Conservation (phyloP, 75 land plant genomes). For the Pseudotsuga menziesii region DNA sequence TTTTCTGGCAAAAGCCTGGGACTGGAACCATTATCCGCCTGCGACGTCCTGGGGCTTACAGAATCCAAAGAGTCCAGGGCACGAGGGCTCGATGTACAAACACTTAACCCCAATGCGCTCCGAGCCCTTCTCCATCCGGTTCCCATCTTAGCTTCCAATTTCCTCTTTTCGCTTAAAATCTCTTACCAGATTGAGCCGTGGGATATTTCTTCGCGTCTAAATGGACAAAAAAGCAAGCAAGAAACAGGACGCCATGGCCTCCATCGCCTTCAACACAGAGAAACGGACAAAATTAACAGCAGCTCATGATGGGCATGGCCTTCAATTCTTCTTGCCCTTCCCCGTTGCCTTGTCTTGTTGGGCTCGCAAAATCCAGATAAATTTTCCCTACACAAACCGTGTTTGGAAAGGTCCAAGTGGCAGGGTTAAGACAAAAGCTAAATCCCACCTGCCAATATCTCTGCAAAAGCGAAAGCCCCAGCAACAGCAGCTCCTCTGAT, state of each 20-base stretch:
- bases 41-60: background rate
- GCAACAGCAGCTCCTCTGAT: background rate
- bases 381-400: background rate
- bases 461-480: conserved; percentile 5
- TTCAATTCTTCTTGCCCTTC: background rate
- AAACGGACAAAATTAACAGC: conserved; percentile 9
- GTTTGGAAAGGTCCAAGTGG: background rate
- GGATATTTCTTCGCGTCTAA: background rate
- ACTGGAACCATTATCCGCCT: background rate
- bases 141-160: conserved; percentile 29
- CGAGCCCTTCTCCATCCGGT: conserved; percentile 69
- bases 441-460: conserved; percentile 9
- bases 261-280: conserved; percentile 12
- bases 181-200: background rate
- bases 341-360: background rate
- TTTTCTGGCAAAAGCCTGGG: background rate
- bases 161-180: background rate
- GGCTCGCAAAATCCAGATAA: background rate
- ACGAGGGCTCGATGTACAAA: conserved; percentile 32
- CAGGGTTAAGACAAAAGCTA: background rate
- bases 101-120: conserved; percentile 23
- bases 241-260: conserved; percentile 3
- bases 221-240: background rate
- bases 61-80: conserved; percentile 9
- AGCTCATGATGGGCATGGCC: background rate